These are phyloP conservation scores for Eragrostis tef DNA, from an alignment of 202 grass and related monocot species.

Conservation along the genomic window DNA sequence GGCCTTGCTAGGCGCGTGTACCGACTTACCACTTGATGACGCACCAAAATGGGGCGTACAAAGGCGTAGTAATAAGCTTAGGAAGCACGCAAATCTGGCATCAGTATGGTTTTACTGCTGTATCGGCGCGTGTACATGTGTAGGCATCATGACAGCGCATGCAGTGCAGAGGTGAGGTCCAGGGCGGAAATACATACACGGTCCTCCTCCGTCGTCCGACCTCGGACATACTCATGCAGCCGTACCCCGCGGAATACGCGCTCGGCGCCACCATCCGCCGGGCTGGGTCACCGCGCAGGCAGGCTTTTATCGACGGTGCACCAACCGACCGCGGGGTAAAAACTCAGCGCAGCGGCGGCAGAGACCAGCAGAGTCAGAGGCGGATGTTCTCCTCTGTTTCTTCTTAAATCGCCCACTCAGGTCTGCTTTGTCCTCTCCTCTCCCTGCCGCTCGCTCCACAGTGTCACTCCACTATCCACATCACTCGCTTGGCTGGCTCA, in stretches of 20 bases:
- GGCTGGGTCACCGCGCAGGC: neutral
- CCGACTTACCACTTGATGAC: neutral
- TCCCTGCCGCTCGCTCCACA: neutral
- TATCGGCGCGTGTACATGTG: neutral
- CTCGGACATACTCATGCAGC: constrained; percentile 26
- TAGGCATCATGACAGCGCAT: constrained; percentile 14
- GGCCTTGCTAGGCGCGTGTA: neutral
- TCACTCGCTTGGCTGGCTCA: neutral
- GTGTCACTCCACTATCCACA: neutral
- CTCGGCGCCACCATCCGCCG: neutral
- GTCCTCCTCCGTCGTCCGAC: no score
- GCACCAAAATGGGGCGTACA: neutral
- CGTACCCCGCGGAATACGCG: neutral
- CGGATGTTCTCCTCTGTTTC: neutral
- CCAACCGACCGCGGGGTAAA: constrained; percentile 48
- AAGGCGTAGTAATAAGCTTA: constrained; percentile 4
- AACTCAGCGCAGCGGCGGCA: constrained; percentile 3
- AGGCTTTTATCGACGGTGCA: constrained; percentile 33
- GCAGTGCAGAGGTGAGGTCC: no score
- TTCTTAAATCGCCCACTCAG: neutral
- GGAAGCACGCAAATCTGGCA: constrained; percentile 35
- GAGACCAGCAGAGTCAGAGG: neutral
- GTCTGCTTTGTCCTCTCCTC: neutral
- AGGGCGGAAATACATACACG: no score
- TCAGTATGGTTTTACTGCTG: neutral